A percentile compares a stretch with the other conserved stretches of the same genome.
Conservation (phyloP, 371 early-diverging fungal genomes). For the Phascolomyces articulosus region DNA sequence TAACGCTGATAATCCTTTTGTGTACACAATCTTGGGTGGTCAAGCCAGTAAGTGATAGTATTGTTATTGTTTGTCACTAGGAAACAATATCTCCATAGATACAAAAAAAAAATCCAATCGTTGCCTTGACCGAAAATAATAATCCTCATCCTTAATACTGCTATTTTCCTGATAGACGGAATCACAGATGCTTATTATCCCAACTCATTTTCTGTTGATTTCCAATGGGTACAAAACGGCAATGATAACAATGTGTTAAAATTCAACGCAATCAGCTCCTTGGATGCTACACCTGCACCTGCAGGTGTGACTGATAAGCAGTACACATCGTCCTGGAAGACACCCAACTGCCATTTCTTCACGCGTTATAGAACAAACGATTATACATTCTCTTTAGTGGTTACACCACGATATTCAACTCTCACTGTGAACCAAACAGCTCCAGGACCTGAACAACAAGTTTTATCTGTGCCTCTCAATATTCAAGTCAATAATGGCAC, state of each 20-base stretch:
- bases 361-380: conserved; percentile 21
- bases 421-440: conserved; percentile 7
- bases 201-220: conserved; percentile 14
- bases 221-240: conserved; percentile 23
- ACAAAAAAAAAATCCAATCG: no score
- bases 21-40: conserved; percentile 27
- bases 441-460: conserved; percentile 16
- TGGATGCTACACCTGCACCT: conserved; percentile 15
- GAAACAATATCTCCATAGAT: neutral
- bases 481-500: conserved; percentile 24
- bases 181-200: conserved; percentile 23
- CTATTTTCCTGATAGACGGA: no score
- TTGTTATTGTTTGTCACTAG: neutral
- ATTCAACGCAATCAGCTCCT: conserved; percentile 10
- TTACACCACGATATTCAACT: conserved; percentile 14
- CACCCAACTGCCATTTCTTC: conserved; percentile 32
- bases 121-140: no score
- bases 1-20: conserved; percentile 16
- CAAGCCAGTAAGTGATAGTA: conserved; percentile 29
- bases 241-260: conserved; percentile 13
- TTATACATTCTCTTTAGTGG: conserved; percentile 20
- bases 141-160: no score
- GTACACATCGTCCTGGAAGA: conserved; percentile 18
- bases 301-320: conserved; percentile 25
- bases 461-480: conserved; percentile 16